phyloP scores from a whole-genome alignment of 2,329 filamentous ascomycete species.

The Ascochyta pisi region DNA sequence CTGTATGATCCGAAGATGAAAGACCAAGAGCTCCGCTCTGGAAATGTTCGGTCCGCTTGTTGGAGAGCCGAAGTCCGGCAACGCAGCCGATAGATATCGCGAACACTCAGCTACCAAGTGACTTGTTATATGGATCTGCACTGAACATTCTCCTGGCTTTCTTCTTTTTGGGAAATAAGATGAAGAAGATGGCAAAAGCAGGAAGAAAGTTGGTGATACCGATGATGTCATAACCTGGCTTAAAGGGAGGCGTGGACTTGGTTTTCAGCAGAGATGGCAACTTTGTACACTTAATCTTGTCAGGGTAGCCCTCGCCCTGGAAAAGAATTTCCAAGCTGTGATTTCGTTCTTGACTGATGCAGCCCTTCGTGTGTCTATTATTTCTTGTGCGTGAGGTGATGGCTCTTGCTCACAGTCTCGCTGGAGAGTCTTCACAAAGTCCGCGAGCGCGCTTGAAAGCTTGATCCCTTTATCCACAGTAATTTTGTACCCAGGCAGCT shows the following conservation, averaged over 20 bases:
- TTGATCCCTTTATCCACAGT: constrained; percentile 14
- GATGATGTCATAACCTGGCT: too few species aligned
- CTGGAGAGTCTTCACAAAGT: constrained; percentile 16
- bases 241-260: too few species aligned
- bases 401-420: constrained; percentile 15
- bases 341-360: constrained; percentile 22
- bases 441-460: constrained; percentile 15
- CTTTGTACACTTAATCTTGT: constrained; percentile 1
- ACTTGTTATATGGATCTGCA: too few species aligned
- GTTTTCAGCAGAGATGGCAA: too few species aligned
- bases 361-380: constrained; percentile 18
- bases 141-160: too few species aligned
- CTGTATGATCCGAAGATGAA: background rate
- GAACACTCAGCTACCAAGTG: too few species aligned
- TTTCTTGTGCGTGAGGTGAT: constrained; percentile 22
- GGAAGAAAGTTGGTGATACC: too few species aligned
- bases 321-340: constrained; percentile 19
- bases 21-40: background rate
- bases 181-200: too few species aligned
- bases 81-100: too few species aligned
- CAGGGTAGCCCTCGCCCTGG: constrained; percentile 14
- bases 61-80: background rate
- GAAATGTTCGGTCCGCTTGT: background rate
- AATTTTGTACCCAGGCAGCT: constrained; percentile 22
- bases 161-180: too few species aligned